Evolutionary conservation across 768 basidiomycete species (phyloP).

Genomic region (Boletus insuetus): DNA sequence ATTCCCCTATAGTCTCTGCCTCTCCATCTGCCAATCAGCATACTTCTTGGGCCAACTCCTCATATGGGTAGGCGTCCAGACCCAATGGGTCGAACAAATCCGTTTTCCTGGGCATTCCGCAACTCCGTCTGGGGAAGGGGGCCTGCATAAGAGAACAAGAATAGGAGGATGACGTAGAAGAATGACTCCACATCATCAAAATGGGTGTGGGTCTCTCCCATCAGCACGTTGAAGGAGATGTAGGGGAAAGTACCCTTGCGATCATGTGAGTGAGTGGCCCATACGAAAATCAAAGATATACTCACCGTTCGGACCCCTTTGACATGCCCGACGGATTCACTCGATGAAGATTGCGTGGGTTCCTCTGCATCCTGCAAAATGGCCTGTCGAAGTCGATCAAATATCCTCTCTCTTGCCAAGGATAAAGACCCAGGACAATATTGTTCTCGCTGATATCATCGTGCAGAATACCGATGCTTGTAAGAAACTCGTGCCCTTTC

Average conservation of each 20-base stretch:
- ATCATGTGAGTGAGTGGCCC: neutral
- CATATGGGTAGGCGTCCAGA: neutral
- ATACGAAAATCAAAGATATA: neutral
- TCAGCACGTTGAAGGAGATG: neutral
- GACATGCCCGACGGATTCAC: no score
- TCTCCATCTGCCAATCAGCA: neutral
- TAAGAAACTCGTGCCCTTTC: neutral
- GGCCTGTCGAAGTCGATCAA: conserved; percentile 31
- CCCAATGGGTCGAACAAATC: neutral
- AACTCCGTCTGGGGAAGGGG: neutral
- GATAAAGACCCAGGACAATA: neutral
- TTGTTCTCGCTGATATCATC: neutral
- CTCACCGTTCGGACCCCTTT: no score
- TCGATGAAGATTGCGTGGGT: neutral
- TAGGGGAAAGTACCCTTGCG: neutral
- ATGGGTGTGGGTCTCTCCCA: neutral
- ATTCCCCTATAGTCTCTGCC: no score
- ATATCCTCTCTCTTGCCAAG: conserved; percentile 19
- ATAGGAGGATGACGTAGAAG: neutral
- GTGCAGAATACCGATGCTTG: neutral
- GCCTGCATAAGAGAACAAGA: conserved; percentile 2
- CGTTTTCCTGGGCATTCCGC: neutral
- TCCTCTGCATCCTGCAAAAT: neutral
- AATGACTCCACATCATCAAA: conserved; percentile 1
- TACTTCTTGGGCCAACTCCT: neutral